Base-by-base conservation (phyloP, 2,329 filamentous ascomycete genomes). In the Biscogniauxia marginata region DNA sequence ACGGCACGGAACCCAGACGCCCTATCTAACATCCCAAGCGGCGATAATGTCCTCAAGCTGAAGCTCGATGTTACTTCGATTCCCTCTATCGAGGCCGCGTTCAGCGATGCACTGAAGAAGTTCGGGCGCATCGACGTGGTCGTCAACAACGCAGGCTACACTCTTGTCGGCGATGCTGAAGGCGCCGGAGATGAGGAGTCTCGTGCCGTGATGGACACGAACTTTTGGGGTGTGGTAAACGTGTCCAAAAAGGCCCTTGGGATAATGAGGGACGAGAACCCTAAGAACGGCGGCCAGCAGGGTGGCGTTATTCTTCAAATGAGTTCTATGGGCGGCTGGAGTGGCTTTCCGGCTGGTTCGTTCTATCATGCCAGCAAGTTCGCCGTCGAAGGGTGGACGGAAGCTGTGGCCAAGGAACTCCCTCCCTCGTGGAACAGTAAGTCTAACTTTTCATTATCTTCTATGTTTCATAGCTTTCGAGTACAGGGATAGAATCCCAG, bases 231-330 rank as follows among this genome's bases (percentile, higher is more conserved):
- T 13, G 73, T 72, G 5, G 74, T 73, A 0, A 64, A 72, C 13
- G 65, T 79, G 7, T 73, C 75, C 0, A 72, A 68, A 52, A 62
- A 64, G n/a, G 72, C 70, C 0, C 48, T 80, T 3, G 68, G 69
- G 16, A 64, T 73, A 16, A 71, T 79, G 67, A 69, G 76, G 4
- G 70, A 74, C 43, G 60, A 63, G 46, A 75, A 71, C 21, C 53
- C 50, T 34, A 68, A 66, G 55, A 60, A 20, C 18, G 57, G 46
- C 7, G 76, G 50, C 45, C 61, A 59, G 25, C 63, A 64, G 47
- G 81, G 82, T 3, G 83, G 82, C 7, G 69, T 81, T 5, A 78
- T 86, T 11, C 70, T 84, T 39, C 80, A 85, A 57, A 68, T 85
- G 43, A 82, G 79, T 4, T 83, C 79, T 3, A 77, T 86, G 63